Evolutionary conservation across 2,329 filamentous ascomycete genomes (phyloP).

Genomic region (Aspergillus eucalypticola): DNA sequence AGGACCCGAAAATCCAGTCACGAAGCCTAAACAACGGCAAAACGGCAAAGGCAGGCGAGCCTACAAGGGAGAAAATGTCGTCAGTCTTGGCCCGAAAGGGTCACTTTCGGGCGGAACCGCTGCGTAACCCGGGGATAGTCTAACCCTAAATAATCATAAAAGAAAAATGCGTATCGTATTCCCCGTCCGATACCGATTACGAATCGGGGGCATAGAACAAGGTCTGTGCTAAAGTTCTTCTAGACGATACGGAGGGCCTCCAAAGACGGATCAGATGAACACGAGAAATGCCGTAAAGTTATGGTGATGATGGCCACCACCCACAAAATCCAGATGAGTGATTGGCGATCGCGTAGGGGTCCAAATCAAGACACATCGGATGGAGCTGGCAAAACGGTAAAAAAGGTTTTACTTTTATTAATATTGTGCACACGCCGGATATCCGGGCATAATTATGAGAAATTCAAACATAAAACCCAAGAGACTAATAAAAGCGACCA

Average conservation of each 20-base stretch:
- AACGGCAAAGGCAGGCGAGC: conserved; percentile 6
- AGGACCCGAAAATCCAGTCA: conserved; percentile 2
- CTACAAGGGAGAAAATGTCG: conserved; percentile 13
- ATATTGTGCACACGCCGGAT: neutral
- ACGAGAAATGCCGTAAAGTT: neutral
- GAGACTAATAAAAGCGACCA: neutral
- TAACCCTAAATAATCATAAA: conserved; percentile 14
- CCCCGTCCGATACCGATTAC: neutral
- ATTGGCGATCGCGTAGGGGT: neutral
- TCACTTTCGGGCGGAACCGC: conserved; percentile 22
- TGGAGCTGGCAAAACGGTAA: neutral
- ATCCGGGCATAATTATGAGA: neutral
- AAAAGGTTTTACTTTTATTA: neutral
- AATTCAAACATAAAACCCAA: too few species aligned
- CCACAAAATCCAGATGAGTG: neutral
- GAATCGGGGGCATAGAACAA: neutral
- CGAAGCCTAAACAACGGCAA: conserved; percentile 5
- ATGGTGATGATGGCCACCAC: neutral
- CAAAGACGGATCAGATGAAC: neutral
- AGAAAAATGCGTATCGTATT: neutral
- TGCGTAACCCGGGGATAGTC: conserved; percentile 17
- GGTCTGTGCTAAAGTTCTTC: conserved; percentile 1
- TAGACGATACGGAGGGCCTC: neutral
- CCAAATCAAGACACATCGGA: neutral
- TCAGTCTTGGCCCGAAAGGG: conserved; percentile 18